Base-by-base conservation (phyloP, 202 grass and related monocot genomes). In the Thinopyrum obtusiflorum region DNA sequence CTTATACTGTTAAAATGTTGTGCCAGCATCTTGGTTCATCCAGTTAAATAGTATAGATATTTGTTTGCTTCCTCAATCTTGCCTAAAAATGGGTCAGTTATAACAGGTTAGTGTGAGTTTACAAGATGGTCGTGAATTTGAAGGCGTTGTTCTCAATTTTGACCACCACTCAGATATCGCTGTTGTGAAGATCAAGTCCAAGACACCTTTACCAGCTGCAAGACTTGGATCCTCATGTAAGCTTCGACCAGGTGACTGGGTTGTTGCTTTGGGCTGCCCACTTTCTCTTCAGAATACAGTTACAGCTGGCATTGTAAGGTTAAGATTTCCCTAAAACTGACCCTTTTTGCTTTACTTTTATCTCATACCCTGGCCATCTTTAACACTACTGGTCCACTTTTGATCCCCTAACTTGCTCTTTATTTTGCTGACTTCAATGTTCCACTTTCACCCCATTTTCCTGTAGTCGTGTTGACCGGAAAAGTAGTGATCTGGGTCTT, bases 221-320 rank as follows among this genome's bases (percentile, higher is more conserved):
- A 94, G 33, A 79, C 69, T 98, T 81, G 97, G 97, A 35, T 92
- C 83, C 7, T 98, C 97, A 49, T 89, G 83, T 33, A 78, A 79
- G 29, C 85, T 98, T 81, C 85, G 80, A 78, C 83, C 88, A 73
- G 92, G 93, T 67, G 93, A 98, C 65, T 92, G 88, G 87, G 93
- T 98, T 88, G 78, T 96, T 68, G 67, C 93, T 80, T 73, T 98
- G 23, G 97, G 97, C 15, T 92, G 88, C 69, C 92, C 97, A 78
- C 86, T 88, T 65, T 89, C 84, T 85, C 90, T 98, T 82, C 88
- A 91, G 80, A 98, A 98, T 69, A 98, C 96, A 63, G 82, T 98
- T 83, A 96, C 97, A 68, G 84, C 93, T 94, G 93, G 97, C 77
- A 98, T 98, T 87, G 83, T 96, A 68, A 98, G 93, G 97, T 91